Base-by-base conservation (phyloP, 2,329 filamentous ascomycete genomes). In the Exophiala alcalophila region DNA sequence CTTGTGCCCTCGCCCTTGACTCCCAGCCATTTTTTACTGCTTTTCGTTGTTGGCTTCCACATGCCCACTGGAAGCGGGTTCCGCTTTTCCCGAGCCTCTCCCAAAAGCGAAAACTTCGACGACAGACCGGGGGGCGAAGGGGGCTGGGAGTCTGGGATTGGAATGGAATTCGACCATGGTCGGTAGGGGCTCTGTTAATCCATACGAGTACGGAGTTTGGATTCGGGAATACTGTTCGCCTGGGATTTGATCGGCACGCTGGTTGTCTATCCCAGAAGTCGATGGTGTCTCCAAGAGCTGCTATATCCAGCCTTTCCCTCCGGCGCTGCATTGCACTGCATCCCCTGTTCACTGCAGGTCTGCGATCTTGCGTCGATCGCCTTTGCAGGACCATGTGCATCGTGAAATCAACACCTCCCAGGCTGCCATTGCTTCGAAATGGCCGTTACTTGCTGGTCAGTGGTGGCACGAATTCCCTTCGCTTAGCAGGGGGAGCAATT, bases 341-440 rank as follows among this genome's bases (percentile, higher is more conserved):
- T 47, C 43, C 31, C 40, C 40, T 40, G 44, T 28, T 41, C 35
- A 37, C 43, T 47, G 45, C 49, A 43, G 19, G 38, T 24, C 33
- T 32, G 32, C 30, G 44, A 52, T 52, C 49, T 49, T 41, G 49
- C 49, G 49, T 52, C 42, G 49, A 52, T 52, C 49, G 38, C 34
- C 44, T 36, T 28, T 46, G 49, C 49, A 46, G 37, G 28, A 42
- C 24, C 20, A 34, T 31, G 34, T 46, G 40, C 44, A 18, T 28
- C 12, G 38, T 45, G 44, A 25, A 42, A 28, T 24, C 25, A 33
- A 35, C 29, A 33, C n/a, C 26, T 16, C 11, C 18, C 14, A 31
- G 36, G 24, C 28, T 23, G 34, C 16, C 15, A 11, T 27, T 14
- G 23, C 19, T 32, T 19, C 29, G 2, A 32, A 19, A 32, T 16